Evolutionary conservation across 306 rosid species (phyloP).

Genomic region (Malus sylvestris): DNA sequence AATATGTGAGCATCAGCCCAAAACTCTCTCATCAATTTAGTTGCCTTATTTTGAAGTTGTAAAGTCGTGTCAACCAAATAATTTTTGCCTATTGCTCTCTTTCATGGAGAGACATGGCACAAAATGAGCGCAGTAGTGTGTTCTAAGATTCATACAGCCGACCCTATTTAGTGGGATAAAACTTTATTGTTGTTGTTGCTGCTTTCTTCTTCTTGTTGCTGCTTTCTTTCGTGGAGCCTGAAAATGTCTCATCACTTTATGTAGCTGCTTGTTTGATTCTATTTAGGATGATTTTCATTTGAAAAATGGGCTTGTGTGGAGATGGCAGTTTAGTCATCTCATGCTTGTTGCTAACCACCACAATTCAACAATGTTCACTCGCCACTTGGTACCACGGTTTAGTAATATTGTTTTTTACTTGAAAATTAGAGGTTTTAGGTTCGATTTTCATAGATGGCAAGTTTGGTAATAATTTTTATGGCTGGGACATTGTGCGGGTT

Average conservation of each 20-base stretch:
- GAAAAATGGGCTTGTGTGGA: neutral
- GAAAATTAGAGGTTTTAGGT: too few species aligned
- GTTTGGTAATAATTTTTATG: too few species aligned
- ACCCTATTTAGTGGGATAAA: too few species aligned
- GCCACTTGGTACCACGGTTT: neutral
- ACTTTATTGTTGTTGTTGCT: too few species aligned
- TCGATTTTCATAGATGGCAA: too few species aligned
- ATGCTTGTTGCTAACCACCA: neutral
- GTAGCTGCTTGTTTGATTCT: neutral
- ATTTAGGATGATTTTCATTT: neutral
- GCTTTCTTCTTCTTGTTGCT: neutral
- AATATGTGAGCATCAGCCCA: too few species aligned
- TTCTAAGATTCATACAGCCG: too few species aligned
- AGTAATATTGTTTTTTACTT: too few species aligned
- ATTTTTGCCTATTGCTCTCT: neutral
- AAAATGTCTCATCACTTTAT: neutral
- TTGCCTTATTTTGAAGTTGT: neutral
- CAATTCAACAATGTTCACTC: neutral
- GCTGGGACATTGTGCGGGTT: too few species aligned
- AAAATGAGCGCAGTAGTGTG: too few species aligned
- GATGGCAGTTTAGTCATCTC: neutral
- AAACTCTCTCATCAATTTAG: neutral
- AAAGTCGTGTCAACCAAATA: neutral
- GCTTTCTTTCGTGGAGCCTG: neutral
- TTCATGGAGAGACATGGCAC: too few species aligned